Conservation (phyloP, 1,284 basidiomycete genomes). For the Moniliella sp. region DNA sequence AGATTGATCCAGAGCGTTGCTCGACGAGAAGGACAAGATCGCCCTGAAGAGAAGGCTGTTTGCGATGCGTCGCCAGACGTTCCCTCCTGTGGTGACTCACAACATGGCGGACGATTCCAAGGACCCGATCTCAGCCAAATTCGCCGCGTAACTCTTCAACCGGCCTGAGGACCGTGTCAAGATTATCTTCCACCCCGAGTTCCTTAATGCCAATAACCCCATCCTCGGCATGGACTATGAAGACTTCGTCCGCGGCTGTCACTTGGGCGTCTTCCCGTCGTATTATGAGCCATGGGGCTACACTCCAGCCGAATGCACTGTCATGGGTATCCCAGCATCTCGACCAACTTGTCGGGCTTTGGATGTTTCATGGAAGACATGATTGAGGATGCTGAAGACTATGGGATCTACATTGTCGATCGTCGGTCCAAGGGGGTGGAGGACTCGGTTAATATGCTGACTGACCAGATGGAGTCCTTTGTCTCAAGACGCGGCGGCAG, state of each 20-base stretch:
- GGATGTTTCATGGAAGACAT: slow-evolving; percentile 97
- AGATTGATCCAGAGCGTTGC: no score
- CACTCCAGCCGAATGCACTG: slow-evolving; percentile 44
- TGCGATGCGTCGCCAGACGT: slow-evolving; percentile 73
- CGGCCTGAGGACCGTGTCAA: slow-evolving; percentile 57
- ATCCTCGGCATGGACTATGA: slow-evolving; percentile 92
- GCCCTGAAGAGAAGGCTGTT: slow-evolving; percentile 84
- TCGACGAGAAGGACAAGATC: slow-evolving; percentile 82
- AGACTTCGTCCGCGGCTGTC: slow-evolving; percentile 91
- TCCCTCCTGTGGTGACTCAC: slow-evolving; percentile 82
- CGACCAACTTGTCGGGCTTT: slow-evolving; percentile 88
- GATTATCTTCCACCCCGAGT: slow-evolving; percentile 94
- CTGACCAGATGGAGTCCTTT: slow-evolving; percentile 38
- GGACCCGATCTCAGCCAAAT: slow-evolving; percentile 91
- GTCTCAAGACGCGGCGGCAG: slow-evolving; percentile 72
- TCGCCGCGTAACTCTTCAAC: slow-evolving; percentile 80
- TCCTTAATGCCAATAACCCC: slow-evolving; percentile 89
- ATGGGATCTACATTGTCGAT: slow-evolving; percentile 65
- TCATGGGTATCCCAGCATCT: slow-evolving; percentile 94
- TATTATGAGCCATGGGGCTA: slow-evolving; percentile 80
- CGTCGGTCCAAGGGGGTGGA: slow-evolving; percentile 67
- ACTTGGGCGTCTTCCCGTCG: slow-evolving; percentile 88
- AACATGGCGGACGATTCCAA: slow-evolving; percentile 83
- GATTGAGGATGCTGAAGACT: slow-evolving; percentile 51
- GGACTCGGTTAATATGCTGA: slow-evolving; percentile 56